Percentiles rank a stretch among this genome's conserved stretches.
phyloP scores from a whole-genome alignment of 2,329 filamentous ascomycete species.

The Scortechinia acanthostroma region DNA sequence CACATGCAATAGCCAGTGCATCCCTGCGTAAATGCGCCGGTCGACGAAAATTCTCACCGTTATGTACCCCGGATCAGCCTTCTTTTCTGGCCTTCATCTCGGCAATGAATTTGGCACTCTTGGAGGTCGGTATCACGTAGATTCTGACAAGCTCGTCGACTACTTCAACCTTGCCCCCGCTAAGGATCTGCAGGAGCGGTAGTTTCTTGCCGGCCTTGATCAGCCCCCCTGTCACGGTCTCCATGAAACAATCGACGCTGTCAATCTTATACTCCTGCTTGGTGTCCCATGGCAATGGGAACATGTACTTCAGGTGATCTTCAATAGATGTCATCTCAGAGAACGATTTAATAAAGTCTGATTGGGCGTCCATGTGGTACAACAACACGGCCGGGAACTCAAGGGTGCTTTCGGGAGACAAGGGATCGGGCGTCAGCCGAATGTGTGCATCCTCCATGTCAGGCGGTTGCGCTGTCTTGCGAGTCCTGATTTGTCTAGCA shows the following conservation, averaged over 20 bases:
- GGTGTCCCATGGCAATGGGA: constrained; percentile 57
- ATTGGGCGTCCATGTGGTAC: constrained; percentile 57
- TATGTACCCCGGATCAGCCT: no score
- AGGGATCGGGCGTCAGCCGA: constrained; percentile 37
- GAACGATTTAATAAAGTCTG: constrained; percentile 58
- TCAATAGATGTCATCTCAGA: constrained; percentile 44
- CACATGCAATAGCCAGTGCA: no score
- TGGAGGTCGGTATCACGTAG: constrained; percentile 46
- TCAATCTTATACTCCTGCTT: constrained; percentile 42
- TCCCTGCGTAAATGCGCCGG: no score
- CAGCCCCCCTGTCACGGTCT: constrained; percentile 49
- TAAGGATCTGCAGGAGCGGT: constrained; percentile 44
- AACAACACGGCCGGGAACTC: constrained; percentile 52
- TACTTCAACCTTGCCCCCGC: constrained; percentile 52
- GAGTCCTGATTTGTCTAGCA: constrained; percentile 41
- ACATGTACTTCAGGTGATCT: constrained; percentile 53
- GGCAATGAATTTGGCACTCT: constrained; percentile 46
- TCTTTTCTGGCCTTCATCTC: constrained; percentile 49
- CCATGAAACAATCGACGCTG: constrained; percentile 57
- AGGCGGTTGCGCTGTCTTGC: constrained; percentile 41
- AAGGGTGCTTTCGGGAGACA: constrained; percentile 46
- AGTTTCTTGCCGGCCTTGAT: constrained; percentile 63
- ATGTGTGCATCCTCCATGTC: constrained; percentile 56
- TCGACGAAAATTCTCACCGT: no score
- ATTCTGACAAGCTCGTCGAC: constrained; percentile 55